phyloP scores from a whole-genome alignment of 768 basidiomycete species.

The Termitomyces sp. region DNA sequence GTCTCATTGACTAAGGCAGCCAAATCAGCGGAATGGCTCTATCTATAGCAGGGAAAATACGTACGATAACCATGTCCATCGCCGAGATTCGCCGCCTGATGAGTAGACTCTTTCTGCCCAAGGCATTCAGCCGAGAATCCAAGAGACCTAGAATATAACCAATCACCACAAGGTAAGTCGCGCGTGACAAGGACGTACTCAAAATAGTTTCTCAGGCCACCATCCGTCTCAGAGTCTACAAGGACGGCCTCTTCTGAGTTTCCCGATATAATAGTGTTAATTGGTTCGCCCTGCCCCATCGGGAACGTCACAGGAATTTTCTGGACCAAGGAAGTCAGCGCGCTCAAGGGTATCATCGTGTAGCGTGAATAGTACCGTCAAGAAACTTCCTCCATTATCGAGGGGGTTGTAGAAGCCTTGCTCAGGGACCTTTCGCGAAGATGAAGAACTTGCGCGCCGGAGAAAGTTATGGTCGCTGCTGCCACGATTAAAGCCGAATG shows the following conservation, averaged over 20 bases:
- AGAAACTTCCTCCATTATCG: conserved; percentile 55
- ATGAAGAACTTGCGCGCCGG: conserved; percentile 9
- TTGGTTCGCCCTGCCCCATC: conserved; percentile 74
- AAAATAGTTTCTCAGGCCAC: conserved; percentile 80
- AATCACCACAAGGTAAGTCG: background rate
- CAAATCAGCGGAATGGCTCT: background rate
- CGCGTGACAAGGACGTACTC: conserved; percentile 44
- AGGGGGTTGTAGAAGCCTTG: conserved; percentile 58
- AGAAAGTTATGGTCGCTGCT: background rate
- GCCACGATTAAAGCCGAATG: conserved; percentile 13
- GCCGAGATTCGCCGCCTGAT: conserved; percentile 74
- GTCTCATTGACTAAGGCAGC: conserved; percentile 63
- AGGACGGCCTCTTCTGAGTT: conserved; percentile 70
- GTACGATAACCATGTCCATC: conserved; percentile 72
- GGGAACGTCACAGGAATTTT: conserved; percentile 55
- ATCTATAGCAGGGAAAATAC: conserved; percentile 20
- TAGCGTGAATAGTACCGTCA: conserved; percentile 49
- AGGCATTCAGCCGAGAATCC: conserved; percentile 76
- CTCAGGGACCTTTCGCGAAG: conserved; percentile 35
- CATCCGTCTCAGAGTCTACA: conserved; percentile 48
- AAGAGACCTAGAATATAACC: conserved; percentile 44
- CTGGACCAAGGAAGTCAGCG: conserved; percentile 24
- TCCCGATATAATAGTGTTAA: conserved; percentile 78
- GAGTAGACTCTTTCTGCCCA: conserved; percentile 67
- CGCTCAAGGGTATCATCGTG: background rate